These are phyloP conservation scores for Lichtheimia corymbifera DNA, from an alignment of 371 early-diverging fungal species.

Conservation along the genomic window DNA sequence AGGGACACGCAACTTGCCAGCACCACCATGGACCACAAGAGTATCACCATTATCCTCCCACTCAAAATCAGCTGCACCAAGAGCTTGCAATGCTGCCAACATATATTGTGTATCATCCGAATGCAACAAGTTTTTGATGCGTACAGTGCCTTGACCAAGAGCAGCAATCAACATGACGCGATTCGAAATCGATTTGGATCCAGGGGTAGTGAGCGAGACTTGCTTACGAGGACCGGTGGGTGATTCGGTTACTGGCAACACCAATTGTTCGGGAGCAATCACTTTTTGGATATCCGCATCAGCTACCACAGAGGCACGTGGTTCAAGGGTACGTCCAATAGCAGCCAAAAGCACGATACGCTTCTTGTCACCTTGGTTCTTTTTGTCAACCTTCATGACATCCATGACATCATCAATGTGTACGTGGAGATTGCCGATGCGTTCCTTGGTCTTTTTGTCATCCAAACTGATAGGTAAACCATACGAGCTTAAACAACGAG, in stretches of 20 bases:
- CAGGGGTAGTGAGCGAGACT: conserved; percentile 81
- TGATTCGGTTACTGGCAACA: conserved; percentile 63
- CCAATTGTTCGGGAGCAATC: conserved; percentile 76
- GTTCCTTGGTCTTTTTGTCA: conserved; percentile 72
- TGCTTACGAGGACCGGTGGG: conserved; percentile 41
- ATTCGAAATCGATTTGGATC: conserved; percentile 97
- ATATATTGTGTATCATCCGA: conserved; percentile 98
- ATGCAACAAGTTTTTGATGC: conserved; percentile 86
- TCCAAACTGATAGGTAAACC: conserved; percentile 85
- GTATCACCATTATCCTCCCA: conserved; percentile 95
- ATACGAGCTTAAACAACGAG: conserved; percentile 85
- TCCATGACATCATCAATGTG: conserved; percentile 84
- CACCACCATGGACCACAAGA: conserved; percentile 81
- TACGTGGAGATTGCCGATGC: conserved; percentile 66
- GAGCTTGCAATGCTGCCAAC: conserved; percentile 87
- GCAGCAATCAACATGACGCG: conserved; percentile 93
- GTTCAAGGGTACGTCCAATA: conserved; percentile 87
- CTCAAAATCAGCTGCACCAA: conserved; percentile 83
- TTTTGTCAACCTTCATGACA: conserved; percentile 94
- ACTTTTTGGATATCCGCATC: conserved; percentile 86
- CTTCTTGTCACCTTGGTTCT: conserved; percentile 91
- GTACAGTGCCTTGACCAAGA: conserved; percentile 82
- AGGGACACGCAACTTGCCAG: conserved; percentile 78
- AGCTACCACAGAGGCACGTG: conserved; percentile 76
- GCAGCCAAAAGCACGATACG: conserved; percentile 86